Conservation (phyloP, 352 stramenopile genomes). For the Phytophthora hibernalis region DNA sequence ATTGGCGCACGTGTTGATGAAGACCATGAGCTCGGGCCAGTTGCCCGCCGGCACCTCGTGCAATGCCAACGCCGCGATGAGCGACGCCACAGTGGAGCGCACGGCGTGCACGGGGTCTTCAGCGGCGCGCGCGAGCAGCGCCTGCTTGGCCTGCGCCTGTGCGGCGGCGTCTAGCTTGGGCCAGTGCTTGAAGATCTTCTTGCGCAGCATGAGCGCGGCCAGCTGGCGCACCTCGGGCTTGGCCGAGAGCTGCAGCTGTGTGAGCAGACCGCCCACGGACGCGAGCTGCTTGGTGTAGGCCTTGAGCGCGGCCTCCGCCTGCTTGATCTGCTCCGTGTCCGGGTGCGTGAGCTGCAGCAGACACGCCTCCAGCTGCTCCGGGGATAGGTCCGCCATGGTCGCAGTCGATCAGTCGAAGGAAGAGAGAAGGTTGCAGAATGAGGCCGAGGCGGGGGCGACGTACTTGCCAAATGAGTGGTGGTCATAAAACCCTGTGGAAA, state of each 20-base stretch:
- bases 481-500: conserved; percentile 31
- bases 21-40: conserved; percentile 95
- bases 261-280: conserved; percentile 89
- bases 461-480: conserved; percentile 45
- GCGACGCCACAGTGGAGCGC: conserved; percentile 80
- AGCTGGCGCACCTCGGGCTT: conserved; percentile 91
- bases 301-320: conserved; percentile 94
- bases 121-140: conserved; percentile 84
- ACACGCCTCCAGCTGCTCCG: conserved; percentile 87
- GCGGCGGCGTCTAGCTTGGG: conserved; percentile 85
- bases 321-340: conserved; percentile 96
- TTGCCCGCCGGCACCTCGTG: conserved; percentile 76
- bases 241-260: conserved; percentile 84
- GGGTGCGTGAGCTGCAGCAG: conserved; percentile 93
- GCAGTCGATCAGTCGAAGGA: conserved; percentile 16
- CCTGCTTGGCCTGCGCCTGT: conserved; percentile 87
- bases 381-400: conserved; percentile 78
- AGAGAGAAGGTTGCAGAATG: conserved; percentile 35
- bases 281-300: conserved; percentile 92
- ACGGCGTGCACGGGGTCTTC: conserved; percentile 91
- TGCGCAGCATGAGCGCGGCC: conserved; percentile 93
- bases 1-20: conserved; percentile 91
- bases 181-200: conserved; percentile 95
- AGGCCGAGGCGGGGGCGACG: conserved; percentile 1
- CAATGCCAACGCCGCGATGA: conserved; percentile 86